These are phyloP conservation scores for Pythium oligandrum DNA, from an alignment of 352 stramenopile genomes.

Conservation along the genomic window DNA sequence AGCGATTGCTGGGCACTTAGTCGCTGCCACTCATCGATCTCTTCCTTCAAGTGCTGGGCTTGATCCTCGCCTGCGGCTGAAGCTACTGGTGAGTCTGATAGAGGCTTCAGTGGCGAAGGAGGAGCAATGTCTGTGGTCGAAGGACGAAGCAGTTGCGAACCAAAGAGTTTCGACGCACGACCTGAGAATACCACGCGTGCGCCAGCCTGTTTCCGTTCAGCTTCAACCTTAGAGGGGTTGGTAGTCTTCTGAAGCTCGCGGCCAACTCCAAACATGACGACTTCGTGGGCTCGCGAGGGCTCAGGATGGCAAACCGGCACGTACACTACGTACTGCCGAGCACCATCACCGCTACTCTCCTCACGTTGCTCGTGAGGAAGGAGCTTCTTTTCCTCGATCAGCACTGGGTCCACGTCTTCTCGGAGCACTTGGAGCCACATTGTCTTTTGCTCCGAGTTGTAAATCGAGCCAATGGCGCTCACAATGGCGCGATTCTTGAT, in stretches of 20 bases:
- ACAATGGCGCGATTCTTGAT: constrained; percentile 48
- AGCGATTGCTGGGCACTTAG: background rate
- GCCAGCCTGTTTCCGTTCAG: constrained; percentile 17
- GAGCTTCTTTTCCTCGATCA: constrained; percentile 24
- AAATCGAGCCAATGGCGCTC: constrained; percentile 46
- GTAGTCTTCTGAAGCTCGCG: constrained; percentile 39
- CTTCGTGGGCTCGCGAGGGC: constrained; percentile 20
- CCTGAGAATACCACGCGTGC: constrained; percentile 65
- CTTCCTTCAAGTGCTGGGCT: constrained; percentile 15
- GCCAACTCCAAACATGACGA: constrained; percentile 33
- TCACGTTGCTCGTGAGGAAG: constrained; percentile 24
- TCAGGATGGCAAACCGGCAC: constrained; percentile 36
- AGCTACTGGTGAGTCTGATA: background rate
- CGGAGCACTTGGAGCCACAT: constrained; percentile 69
- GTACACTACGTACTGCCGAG: constrained; percentile 49
- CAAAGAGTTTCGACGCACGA: constrained; percentile 70
- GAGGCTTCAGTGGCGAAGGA: too few relatives aligned
- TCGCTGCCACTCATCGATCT: constrained; percentile 18
- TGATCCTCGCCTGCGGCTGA: constrained; percentile 16
- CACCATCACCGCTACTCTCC: constrained; percentile 15
- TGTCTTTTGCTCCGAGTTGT: constrained; percentile 34
- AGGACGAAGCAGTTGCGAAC: constrained; percentile 51
- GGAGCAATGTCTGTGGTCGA: constrained; percentile 42
- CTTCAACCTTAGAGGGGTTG: constrained; percentile 21
- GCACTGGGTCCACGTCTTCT: constrained; percentile 38